These are phyloP conservation scores for Umbelopsis sp. DNA, from an alignment of 192 early-diverging fungal species.

Conservation along the genomic window DNA sequence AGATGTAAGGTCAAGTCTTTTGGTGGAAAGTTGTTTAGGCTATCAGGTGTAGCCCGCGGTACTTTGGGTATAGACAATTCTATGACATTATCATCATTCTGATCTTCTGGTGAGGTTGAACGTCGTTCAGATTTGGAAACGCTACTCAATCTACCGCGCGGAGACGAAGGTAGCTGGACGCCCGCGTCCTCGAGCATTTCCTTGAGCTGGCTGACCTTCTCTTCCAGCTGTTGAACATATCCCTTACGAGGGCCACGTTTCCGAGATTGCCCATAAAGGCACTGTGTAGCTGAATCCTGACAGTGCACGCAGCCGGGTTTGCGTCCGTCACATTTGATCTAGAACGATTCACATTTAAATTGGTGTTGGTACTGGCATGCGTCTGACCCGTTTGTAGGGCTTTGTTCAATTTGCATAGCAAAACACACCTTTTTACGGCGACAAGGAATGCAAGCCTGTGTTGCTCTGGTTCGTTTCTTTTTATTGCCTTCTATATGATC, in stretches of 20 bases:
- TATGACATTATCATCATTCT: not conserved
- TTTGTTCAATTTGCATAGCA: not conserved
- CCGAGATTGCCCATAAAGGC: slow-evolving; percentile 27
- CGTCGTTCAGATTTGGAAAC: not conserved
- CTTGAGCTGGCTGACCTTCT: slow-evolving; percentile 30
- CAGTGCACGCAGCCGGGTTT: slow-evolving; percentile 36
- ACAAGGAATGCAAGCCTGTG: slow-evolving; percentile 37
- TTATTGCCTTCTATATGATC: not conserved
- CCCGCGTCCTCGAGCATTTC: slow-evolving; percentile 3
- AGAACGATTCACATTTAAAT: not conserved
- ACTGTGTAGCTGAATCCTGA: slow-evolving; percentile 17
- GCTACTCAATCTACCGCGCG: not conserved
- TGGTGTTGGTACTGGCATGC: not conserved
- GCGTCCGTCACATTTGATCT: slow-evolving; percentile 38
- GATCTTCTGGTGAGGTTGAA: not conserved
- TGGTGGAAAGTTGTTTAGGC: slow-evolving; percentile 37
- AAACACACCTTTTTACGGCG: slow-evolving; percentile 36
- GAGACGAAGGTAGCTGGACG: slow-evolving; percentile 4
- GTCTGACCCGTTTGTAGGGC: not conserved
- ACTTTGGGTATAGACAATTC: not conserved
- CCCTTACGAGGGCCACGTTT: slow-evolving; percentile 37
- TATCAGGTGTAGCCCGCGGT: not conserved
- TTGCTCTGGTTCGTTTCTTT: slow-evolving; percentile 33
- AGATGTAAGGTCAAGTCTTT: slow-evolving; percentile 51
- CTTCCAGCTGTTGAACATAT: slow-evolving; percentile 38